Base-by-base conservation (phyloP, 176 grass and related monocot genomes). In the Eleusine indica region DNA sequence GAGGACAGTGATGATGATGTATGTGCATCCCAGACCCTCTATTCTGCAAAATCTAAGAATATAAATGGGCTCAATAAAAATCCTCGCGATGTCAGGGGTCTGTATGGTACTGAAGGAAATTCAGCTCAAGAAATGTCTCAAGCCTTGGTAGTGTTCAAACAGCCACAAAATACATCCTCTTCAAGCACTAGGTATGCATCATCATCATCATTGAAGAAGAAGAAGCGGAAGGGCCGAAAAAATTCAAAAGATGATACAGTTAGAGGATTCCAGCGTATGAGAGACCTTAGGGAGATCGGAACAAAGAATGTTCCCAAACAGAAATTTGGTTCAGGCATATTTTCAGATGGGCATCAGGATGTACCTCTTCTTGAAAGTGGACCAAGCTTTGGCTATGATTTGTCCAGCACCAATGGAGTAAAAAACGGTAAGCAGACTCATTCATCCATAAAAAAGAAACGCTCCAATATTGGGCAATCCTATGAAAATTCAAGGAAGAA, bases 261-360 rank as follows among this genome's bases (percentile, higher is more conserved):
- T 72, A 83, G 87, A 90, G 89, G 93, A 77, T 89, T 83, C 85
- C 87, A 77, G 32, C 91, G 96, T 48, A 99, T 96, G 96, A 91
- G 96, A 87, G 96, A 99, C 42, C 94, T 99, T 76, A 75, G 82
- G 30, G 94, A 97, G 66, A 94, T 99, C 46, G 96, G 93, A 77
- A 92, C 82, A 65, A 87, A 89, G 52, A 86, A 75, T 78, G 80
- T 78, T 76, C 68, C 89, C 43, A 91, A 86, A 68, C 76, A 88
- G 64, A 98, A 93, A 53, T 51, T 73, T 28, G 77, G 83, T 78
- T 18, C 42, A 47, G 75, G 53, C 9, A 17, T 66, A 21, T 53
- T 86, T 80, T 57, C 81, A 84, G 86, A 82, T 2, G 88, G 78
- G 68, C 73, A 77, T 76, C 80, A 46, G 17, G 85, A 87, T 53